Evolutionary conservation across 1,139 yeast genomes (phyloP).

Genomic region (Yamadazyma dendronema): DNA sequence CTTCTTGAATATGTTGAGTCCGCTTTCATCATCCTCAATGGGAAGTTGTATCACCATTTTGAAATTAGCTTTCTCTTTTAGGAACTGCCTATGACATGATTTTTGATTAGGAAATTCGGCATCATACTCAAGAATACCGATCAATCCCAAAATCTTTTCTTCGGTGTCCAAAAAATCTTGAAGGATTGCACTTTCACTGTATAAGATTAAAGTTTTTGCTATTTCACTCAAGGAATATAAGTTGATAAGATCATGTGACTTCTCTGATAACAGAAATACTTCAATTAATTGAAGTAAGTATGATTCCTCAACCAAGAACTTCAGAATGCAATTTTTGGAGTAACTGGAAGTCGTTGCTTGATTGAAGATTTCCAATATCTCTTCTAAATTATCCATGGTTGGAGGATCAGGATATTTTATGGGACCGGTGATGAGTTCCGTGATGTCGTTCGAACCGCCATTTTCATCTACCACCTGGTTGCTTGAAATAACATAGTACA

Average conservation of each 20-base stretch:
- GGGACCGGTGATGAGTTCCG: constrained; percentile 82
- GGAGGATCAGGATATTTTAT: constrained; percentile 64
- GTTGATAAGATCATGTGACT: constrained; percentile 43
- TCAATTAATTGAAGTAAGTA: constrained; percentile 54
- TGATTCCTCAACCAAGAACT: constrained; percentile 46
- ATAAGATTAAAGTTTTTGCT: constrained; percentile 63
- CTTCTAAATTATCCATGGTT: constrained; percentile 43
- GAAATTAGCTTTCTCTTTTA: constrained; percentile 57
- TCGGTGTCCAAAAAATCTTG: constrained; percentile 64
- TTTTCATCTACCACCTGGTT: constrained; percentile 22
- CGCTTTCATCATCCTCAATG: constrained; percentile 29
- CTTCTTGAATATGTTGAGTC: constrained; percentile 59
- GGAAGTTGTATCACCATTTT: constrained; percentile 75
- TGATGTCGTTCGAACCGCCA: constrained; percentile 41
- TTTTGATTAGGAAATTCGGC: constrained; percentile 77
- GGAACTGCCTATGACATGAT: constrained; percentile 72
- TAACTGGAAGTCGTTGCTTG: constrained; percentile 59
- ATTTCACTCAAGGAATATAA: constrained; percentile 71
- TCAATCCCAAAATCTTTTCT: constrained; percentile 56
- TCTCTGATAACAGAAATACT: constrained; percentile 58
- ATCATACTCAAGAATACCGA: constrained; percentile 90
- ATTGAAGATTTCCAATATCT: constrained; percentile 50
- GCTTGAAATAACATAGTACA: constrained; percentile 67
- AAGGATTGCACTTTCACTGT: constrained; percentile 67
- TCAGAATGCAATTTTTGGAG: constrained; percentile 52